Conservation (phyloP, 176 grass and related monocot genomes). For the Stipa capillata region DNA sequence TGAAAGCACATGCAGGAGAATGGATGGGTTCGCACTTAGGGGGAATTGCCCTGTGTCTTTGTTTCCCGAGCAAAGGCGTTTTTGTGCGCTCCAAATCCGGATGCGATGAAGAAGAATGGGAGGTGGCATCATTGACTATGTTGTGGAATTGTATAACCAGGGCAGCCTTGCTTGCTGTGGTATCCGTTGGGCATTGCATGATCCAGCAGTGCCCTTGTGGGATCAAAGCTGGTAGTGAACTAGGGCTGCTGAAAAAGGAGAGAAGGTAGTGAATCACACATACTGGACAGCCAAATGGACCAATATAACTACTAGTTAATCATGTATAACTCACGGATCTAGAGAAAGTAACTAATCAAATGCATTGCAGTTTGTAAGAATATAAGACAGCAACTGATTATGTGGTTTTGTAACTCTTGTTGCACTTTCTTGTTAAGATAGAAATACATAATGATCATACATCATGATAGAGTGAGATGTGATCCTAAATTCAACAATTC, state of each 20-base stretch:
- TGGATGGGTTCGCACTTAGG: conserved; percentile 30
- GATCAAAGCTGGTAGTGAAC: too few species aligned
- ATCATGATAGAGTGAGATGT: not conserved
- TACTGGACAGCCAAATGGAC: not conserved
- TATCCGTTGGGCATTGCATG: conserved; percentile 31
- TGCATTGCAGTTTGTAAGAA: not conserved
- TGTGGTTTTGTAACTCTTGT: not conserved
- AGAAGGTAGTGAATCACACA: not conserved
- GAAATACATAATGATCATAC: not conserved
- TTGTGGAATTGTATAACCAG: conserved; percentile 5
- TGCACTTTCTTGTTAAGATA: too few species aligned
- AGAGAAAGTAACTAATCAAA: not conserved
- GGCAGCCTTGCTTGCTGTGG: conserved; percentile 5
- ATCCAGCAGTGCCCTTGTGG: too few species aligned
- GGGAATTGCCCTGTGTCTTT: conserved; percentile 30
- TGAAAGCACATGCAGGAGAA: conserved; percentile 53
- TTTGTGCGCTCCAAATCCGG: not conserved
- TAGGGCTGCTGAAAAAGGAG: too few species aligned
- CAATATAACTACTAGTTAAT: too few species aligned
- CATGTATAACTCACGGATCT: too few species aligned
- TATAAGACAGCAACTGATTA: not conserved
- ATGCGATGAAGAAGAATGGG: not conserved
- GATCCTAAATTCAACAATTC: not conserved
- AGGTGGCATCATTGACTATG: conserved; percentile 6
- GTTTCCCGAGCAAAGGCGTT: conserved; percentile 25